Conservation (phyloP, 2,329 filamentous ascomycete species). For the Cladosporium sphaerospermum region DNA sequence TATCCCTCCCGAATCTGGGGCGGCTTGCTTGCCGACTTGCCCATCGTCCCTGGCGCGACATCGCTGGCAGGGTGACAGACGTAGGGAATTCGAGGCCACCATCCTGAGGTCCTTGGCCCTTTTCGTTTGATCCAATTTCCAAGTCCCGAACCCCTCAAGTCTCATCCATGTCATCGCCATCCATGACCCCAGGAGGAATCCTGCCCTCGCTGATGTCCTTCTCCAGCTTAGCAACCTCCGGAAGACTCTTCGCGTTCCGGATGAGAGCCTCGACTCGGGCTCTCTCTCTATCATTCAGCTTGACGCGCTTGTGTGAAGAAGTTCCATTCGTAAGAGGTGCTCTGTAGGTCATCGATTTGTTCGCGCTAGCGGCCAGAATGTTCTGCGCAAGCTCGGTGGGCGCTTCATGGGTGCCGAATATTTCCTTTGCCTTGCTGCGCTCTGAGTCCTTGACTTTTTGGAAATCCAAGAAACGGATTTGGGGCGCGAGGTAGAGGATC, state of each 20-base stretch:
- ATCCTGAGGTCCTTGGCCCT: no score
- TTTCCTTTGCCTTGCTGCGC: constrained; percentile 64
- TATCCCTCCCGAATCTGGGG: no score
- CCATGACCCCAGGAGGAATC: constrained; percentile 50
- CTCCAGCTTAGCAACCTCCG: constrained; percentile 84
- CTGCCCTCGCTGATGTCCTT: constrained; percentile 86
- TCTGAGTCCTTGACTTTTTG: constrained; percentile 85
- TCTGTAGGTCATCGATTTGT: constrained; percentile 57
- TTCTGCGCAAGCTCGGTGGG: constrained; percentile 75
- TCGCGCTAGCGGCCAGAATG: constrained; percentile 81
- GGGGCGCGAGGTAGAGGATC: constrained; percentile 80
- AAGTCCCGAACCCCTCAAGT: constrained; percentile 20
- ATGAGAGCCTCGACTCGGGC: constrained; percentile 81
- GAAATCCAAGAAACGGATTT: constrained; percentile 86
- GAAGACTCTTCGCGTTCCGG: constrained; percentile 77
- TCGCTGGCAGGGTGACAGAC: no score
- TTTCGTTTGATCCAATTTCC: not conserved
- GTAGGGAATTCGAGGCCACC: no score
- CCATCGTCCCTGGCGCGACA: no score
- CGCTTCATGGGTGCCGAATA: constrained; percentile 69
- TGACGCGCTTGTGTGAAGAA: constrained; percentile 32
- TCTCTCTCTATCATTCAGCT: constrained; percentile 79
- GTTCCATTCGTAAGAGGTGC: constrained; percentile 38
- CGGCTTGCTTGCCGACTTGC: no score
- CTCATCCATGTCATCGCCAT: constrained; percentile 29